Evolutionary conservation across 2,329 filamentous ascomycete genomes (phyloP), one percentile per base, ranked within the genome.

Genomic region (Aaosphaeria pasadenensis): DNA sequence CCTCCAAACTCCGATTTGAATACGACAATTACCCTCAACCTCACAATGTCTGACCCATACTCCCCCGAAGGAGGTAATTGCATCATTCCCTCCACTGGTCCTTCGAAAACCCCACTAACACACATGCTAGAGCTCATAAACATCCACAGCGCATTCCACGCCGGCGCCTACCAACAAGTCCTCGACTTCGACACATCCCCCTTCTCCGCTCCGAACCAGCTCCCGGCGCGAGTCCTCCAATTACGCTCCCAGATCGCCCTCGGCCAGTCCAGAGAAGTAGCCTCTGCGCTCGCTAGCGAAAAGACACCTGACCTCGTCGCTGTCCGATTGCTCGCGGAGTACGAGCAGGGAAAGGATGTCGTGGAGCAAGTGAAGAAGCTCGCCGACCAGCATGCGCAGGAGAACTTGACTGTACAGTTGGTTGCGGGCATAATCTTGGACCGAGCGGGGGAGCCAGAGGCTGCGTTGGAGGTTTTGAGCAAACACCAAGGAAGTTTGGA

Each of bases 131-230:
- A 86, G 71, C 81, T 86, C 62, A 78, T 85, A 65, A 85, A 83
- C 75, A 82, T 85, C 66, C 81, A 84, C 74, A 84, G 79, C 63
- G 80, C 82, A 67, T 85, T 84, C 74, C 78, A 84, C 72, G 81
- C 83, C 71, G 91, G 89, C 67, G 91, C 95, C 77, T 96, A 89
- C 79, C 82, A 89, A 66, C 80, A 86, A 66, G 91, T 95, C 55
- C 73, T 95, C 72, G 87, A 94, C 75, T 95, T 91, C 74, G 87
- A 95, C 72, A 87, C 85, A 39, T 84, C 87, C 5, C 78, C 85
- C 50, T 87, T 97, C 65, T 94, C 89, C 40, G 59, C 85, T 54
- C 84, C 87, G 62, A 96, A 96, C 74, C 78, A 79, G 42, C 78
- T 91, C 11, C 83, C 89, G 39, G 88, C 89, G 38, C 85, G 85